Base-by-base conservation (phyloP, 2,329 filamentous ascomycete species). In the Gyromitra esculenta region DNA sequence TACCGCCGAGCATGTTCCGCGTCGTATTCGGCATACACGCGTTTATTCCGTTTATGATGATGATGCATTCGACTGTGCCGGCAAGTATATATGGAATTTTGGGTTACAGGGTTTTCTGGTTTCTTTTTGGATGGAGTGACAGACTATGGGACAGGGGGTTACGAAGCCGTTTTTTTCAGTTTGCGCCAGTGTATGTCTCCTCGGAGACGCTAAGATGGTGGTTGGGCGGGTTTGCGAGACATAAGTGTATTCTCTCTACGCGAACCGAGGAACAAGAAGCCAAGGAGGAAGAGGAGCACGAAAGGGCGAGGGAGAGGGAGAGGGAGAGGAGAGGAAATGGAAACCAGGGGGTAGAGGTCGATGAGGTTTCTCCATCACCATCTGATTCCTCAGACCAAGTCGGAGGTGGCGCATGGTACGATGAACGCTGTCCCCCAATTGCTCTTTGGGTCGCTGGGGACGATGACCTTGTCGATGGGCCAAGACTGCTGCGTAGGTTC, bases 161-260 rank as follows among this genome's bases (percentile, higher is more conserved):
- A 13, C 87, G 92, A 75, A 85, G 93, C 82, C 90, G 95, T 54
- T 91, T 96, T 88, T 97, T 98, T 83, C 93, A 96, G 81, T 97
- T 97, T 80, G 90, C 93, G 0, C 95, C 95, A 0, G 93, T 97
- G 0, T 97, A 96, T 81, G 93, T 97, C 65, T 93, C 91, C 80
- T 89, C 93, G 0, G 94, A 97, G 84, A 91, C 90, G 75, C 97
- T 97, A 93, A 87, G 93, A 5, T 98, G 95, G 95, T 97, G 95
- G 95, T 87, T 97, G 0, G 95, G 94, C 0, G 86, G 91, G 2
- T 97, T 97, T 81, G 91, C 89, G 35, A 89, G 87, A 80, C 93
- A 97, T 81, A 93, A 92, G 82, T 97, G 94, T 82, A 96, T 97
- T 66, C 85, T 97, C 5, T 88, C 92, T 0, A 97, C 94, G 0